Conservation (phyloP, 768 basidiomycete species). For the Gymnopilus junonius region DNA sequence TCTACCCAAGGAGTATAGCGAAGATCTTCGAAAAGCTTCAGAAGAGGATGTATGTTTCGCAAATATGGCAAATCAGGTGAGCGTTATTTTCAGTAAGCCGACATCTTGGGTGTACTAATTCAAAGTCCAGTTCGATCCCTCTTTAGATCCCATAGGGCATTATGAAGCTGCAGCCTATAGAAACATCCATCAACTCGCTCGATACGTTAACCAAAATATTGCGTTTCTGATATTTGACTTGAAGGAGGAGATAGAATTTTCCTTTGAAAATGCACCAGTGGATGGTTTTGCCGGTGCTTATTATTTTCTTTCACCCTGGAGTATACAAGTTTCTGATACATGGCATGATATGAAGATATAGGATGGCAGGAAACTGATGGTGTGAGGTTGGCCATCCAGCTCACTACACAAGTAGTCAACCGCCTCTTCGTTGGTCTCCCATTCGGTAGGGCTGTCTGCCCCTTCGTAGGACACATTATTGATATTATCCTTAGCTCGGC, state of each 20-base stretch:
- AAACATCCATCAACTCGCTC: neutral
- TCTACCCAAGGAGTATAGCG: conserved; percentile 32
- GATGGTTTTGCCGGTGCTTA: neutral
- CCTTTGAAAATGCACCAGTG: conserved; percentile 36
- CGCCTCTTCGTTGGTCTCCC: conserved; percentile 21
- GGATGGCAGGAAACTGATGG: conserved; percentile 23
- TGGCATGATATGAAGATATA: neutral
- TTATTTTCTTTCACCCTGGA: neutral
- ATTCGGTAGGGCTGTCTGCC: conserved; percentile 20
- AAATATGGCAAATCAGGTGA: conserved; percentile 36
- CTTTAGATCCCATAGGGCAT: conserved; percentile 13
- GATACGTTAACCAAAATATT: conserved; percentile 31
- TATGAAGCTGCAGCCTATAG: neutral
- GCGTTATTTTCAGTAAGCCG: neutral
- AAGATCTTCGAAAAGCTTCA: conserved; percentile 44
- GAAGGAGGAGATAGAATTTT: conserved; percentile 45
- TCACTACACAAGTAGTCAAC: conserved; percentile 10
- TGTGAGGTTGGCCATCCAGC: neutral
- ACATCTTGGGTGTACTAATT: neutral
- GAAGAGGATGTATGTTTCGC: conserved; percentile 41
- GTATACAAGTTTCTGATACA: neutral
- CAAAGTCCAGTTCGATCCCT: conserved; percentile 6
- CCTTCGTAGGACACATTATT: neutral
- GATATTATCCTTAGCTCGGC: neutral
- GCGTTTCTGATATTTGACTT: conserved; percentile 35